Evolutionary conservation across 129 eudicot species (phyloP).

Genomic region (Gnaphalium uliginosum): DNA sequence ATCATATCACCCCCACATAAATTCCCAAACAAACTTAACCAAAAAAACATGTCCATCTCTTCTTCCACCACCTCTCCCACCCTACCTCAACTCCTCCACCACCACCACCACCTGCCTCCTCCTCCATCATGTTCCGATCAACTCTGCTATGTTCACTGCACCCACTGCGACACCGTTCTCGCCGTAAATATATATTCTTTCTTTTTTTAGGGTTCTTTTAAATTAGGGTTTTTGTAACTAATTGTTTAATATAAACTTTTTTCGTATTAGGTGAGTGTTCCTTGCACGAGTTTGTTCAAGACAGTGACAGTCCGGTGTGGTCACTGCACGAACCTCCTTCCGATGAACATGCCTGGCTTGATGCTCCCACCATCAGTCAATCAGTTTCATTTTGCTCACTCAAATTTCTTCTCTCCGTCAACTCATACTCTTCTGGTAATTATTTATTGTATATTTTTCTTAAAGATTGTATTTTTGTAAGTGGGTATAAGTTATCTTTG

Average conservation of each 20-base stretch:
- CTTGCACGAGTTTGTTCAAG: constrained; percentile 79
- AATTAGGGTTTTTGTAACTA: constrained; percentile 35
- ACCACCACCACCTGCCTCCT: constrained; percentile 31
- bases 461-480: not conserved
- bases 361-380: constrained; percentile 45
- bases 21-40: constrained; percentile 8
- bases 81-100: constrained; percentile 51
- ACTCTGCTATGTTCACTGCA: constrained; percentile 68
- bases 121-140: constrained; percentile 53
- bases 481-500: not conserved
- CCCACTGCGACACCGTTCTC: constrained; percentile 63
- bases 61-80: constrained; percentile 41
- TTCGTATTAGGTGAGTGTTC: constrained; percentile 67
- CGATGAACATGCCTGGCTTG: constrained; percentile 60
- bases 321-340: constrained; percentile 67
- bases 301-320: constrained; percentile 82
- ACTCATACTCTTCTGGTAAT: constrained; percentile 44
- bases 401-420: constrained; percentile 49
- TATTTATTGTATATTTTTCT: not conserved
- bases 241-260: not conserved
- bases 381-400: constrained; percentile 48
- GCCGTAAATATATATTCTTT: constrained; percentile 27
- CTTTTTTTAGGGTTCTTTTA: not conserved
- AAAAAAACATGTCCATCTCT: constrained; percentile 43
- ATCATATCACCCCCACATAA: constrained; percentile 46